Evolutionary conservation across 805 yeast genomes (phyloP), one percentile per base, ranked within the genome.

Genomic region (Candida adriatica): DNA sequence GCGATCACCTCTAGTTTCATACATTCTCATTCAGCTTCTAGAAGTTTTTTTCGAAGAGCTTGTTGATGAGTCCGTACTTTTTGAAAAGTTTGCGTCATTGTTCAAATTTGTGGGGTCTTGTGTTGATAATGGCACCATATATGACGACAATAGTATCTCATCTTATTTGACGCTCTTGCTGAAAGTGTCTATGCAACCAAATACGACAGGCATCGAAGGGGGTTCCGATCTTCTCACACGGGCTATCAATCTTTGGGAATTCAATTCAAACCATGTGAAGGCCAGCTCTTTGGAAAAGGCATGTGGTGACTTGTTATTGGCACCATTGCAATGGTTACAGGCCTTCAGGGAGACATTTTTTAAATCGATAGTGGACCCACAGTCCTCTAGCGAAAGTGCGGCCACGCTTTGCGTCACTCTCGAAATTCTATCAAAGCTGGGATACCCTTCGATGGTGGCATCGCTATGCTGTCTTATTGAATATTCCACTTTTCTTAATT

Each of bases 301-400:
- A n/a, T n/a, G n/a, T n/a, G n/a, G n/a, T n/a, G n/a, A n/a, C n/a
- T n/a, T n/a, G n/a, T n/a, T n/a, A n/a, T n/a, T n/a, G n/a, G n/a
- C n/a, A n/a, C n/a, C n/a, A n/a, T n/a, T n/a, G n/a, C n/a, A n/a
- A n/a, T n/a, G n/a, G n/a, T n/a, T n/a, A n/a, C n/a, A n/a, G n/a
- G n/a, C n/a, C n/a, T n/a, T n/a, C n/a, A n/a, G n/a, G n/a, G n/a
- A n/a, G n/a, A n/a, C n/a, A n/a, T n/a, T n/a, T n/a, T n/a, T n/a
- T n/a, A n/a, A n/a, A n/a, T n/a, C n/a, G n/a, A n/a, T n/a, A n/a
- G n/a, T n/a, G n/a, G n/a, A 38, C 3, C 52, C 57, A 11, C 49
- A 52, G 21, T 38, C 41, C 6, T 34, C 48, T 8, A 30, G 51
- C 13, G 62, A 57, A 37, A 10, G 27, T 2, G 46, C 59, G 1